Evolutionary conservation across 176 grass and related monocot species (phyloP).

Genomic region (Raddia guianensis): DNA sequence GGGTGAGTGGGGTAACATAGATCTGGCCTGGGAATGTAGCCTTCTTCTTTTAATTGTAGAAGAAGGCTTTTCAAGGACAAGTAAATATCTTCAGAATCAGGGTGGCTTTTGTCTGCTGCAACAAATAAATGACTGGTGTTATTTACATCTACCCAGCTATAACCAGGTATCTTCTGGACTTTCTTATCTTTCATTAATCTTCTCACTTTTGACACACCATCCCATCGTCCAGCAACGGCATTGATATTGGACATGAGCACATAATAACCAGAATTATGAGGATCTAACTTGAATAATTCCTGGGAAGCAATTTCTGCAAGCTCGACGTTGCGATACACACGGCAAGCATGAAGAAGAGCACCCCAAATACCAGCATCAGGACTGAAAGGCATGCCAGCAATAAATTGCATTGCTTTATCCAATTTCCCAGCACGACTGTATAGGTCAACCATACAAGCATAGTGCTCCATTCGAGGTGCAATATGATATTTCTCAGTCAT

Average conservation of each 20-base stretch:
- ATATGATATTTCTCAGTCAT: conserved; percentile 68
- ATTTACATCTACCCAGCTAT: conserved; percentile 83
- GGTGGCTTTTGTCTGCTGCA: conserved; percentile 73
- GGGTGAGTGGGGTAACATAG: conserved; percentile 34
- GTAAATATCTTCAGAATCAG: conserved; percentile 69
- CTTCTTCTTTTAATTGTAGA: conserved; percentile 76
- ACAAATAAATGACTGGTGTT: conserved; percentile 70
- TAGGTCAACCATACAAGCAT: conserved; percentile 79
- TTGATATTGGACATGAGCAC: conserved; percentile 91
- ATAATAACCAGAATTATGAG: conserved; percentile 87
- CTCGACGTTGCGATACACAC: conserved; percentile 64
- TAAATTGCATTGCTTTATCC: conserved; percentile 69
- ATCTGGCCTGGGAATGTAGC: conserved; percentile 62
- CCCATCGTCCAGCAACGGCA: conserved; percentile 81
- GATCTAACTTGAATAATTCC: conserved; percentile 71
- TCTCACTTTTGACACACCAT: conserved; percentile 72
- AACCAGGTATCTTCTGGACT: conserved; percentile 75
- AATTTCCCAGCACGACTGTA: conserved; percentile 73
- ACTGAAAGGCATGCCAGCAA: conserved; percentile 70
- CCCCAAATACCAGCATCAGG: conserved; percentile 89
- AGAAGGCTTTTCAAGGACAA: conserved; percentile 62
- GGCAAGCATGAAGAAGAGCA: conserved; percentile 75
- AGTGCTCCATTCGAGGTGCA: conserved; percentile 72
- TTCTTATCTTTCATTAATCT: conserved; percentile 85
- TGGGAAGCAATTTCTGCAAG: conserved; percentile 72